These are phyloP conservation scores for Globisporangium acanthophoron DNA, from an alignment of 352 stramenopile genomes.

Conservation along the genomic window DNA sequence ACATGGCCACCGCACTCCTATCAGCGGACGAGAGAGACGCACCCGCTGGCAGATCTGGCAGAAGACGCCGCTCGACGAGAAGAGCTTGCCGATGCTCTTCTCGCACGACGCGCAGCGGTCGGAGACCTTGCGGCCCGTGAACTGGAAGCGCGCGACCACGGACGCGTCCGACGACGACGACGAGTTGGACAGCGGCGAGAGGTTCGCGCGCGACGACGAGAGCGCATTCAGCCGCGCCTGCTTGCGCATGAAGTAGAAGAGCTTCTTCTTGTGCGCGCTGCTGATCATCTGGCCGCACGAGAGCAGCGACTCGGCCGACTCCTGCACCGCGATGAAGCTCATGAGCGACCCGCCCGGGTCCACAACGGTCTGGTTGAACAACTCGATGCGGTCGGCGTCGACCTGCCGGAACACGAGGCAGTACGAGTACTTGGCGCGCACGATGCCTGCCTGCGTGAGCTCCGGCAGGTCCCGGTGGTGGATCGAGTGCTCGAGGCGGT, in stretches of 20 bases:
- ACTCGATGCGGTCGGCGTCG: slow-evolving; percentile 27
- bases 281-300: slow-evolving; percentile 25
- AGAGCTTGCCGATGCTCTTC: slow-evolving; percentile 21
- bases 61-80: slow-evolving; percentile 23
- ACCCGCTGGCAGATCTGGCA: slow-evolving; percentile 20
- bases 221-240: background rate
- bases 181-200: slow-evolving; percentile 16
- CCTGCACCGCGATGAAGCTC: slow-evolving; percentile 31
- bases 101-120: slow-evolving; percentile 33
- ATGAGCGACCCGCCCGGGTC: slow-evolving; percentile 28
- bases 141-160: slow-evolving; percentile 3
- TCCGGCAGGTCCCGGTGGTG: slow-evolving; percentile 39
- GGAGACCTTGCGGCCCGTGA: slow-evolving; percentile 4
- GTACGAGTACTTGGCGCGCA: slow-evolving; percentile 37
- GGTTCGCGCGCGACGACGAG: slow-evolving; percentile 1
- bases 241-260: slow-evolving; percentile 36
- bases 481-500: slow-evolving; percentile 48
- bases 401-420: slow-evolving; percentile 39
- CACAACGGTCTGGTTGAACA: slow-evolving; percentile 34
- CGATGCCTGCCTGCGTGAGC: slow-evolving; percentile 23
- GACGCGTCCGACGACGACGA: slow-evolving; percentile 18
- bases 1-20: too few species aligned
- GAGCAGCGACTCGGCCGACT: slow-evolving; percentile 22
- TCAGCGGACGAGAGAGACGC: background rate
- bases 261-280: slow-evolving; percentile 46